Evolutionary conservation across 2,329 filamentous ascomycete species (phyloP).

Genomic region (Fulvia fulva): DNA sequence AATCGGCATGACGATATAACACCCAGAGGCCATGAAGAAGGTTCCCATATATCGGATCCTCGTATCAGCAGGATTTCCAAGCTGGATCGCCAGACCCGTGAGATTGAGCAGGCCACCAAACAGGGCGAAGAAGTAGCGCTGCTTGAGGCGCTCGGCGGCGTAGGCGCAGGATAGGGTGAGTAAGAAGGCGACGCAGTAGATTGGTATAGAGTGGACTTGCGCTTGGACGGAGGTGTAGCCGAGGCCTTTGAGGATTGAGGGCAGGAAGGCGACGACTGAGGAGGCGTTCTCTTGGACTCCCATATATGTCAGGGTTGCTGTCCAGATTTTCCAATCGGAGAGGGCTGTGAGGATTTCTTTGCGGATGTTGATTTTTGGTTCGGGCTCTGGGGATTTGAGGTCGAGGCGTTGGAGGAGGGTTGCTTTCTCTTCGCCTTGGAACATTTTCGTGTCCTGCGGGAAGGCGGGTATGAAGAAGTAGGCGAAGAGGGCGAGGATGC

Average conservation of each 20-base stretch:
- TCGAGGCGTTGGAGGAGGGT: conserved; percentile 2
- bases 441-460: conserved; percentile 36
- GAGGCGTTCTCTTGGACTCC: conserved; percentile 10
- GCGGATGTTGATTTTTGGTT: neutral
- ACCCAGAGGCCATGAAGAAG: conserved; percentile 32
- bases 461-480: conserved; percentile 63
- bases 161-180: conserved; percentile 20
- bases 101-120: conserved; percentile 33
- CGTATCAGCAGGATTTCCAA: conserved; percentile 23
- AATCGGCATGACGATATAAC: conserved; percentile 33
- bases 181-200: conserved; percentile 10
- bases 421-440: conserved; percentile 2
- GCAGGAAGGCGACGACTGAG: conserved; percentile 16
- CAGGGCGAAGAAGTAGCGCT: conserved; percentile 37
- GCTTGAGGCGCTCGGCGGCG: conserved; percentile 22
- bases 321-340: conserved; percentile 7
- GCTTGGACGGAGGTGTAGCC: conserved; percentile 11
- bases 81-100: conserved; percentile 33
- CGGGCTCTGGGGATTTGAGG: neutral
- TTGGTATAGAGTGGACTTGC: conserved; percentile 10
- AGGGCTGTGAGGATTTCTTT: conserved; percentile 1
- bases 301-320: neutral
- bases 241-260: conserved; percentile 14
- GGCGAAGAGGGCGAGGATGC: conserved; percentile 64
- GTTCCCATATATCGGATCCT: conserved; percentile 36